Evolutionary conservation across 805 yeast species (phyloP).

Genomic region (Maudiozyma barnettii): DNA sequence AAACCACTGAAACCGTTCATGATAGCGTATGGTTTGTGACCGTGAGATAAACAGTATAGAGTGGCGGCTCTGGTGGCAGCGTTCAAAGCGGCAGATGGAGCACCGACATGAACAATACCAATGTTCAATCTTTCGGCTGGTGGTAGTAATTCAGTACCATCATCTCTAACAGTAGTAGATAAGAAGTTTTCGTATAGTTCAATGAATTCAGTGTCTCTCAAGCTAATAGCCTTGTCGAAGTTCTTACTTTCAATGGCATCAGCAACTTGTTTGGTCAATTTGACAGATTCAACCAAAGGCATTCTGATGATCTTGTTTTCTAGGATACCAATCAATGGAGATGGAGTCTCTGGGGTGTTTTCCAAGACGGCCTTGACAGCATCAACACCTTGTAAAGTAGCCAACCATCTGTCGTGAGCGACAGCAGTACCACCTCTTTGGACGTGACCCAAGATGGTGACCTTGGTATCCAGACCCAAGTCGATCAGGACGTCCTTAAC

Average conservation of each 20-base stretch:
- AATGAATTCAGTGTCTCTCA: constrained; percentile 81
- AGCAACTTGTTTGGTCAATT: constrained; percentile 82
- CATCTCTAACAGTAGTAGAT: constrained; percentile 59
- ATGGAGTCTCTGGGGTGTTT: constrained; percentile 80
- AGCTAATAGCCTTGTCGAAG: constrained; percentile 76
- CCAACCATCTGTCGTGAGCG: constrained; percentile 83
- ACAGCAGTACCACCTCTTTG: constrained; percentile 99
- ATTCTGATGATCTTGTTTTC: constrained; percentile 81
- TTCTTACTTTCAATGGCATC: constrained; percentile 69
- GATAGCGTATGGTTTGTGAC: constrained; percentile 85
- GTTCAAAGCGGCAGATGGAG: constrained; percentile 95
- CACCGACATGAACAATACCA: constrained; percentile 89
- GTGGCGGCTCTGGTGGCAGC: constrained; percentile 89
- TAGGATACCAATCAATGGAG: constrained; percentile 85
- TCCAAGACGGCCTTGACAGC: constrained; percentile 91
- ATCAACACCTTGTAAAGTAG: constrained; percentile 95
- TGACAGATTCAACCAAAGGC: constrained; percentile 85
- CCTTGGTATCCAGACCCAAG: constrained; percentile 86
- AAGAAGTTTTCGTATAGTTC: constrained; percentile 70
- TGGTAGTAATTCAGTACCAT: constrained; percentile 52
- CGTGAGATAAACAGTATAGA: constrained; percentile 75
- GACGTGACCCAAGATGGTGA: constrained; percentile 93
- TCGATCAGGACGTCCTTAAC: constrained; percentile 78
- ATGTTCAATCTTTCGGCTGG: constrained; percentile 53
- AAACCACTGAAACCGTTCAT: constrained; percentile 91